phyloP scores from a whole-genome alignment of 2,329 filamentous ascomycete species.

The Blastomyces silverae region DNA sequence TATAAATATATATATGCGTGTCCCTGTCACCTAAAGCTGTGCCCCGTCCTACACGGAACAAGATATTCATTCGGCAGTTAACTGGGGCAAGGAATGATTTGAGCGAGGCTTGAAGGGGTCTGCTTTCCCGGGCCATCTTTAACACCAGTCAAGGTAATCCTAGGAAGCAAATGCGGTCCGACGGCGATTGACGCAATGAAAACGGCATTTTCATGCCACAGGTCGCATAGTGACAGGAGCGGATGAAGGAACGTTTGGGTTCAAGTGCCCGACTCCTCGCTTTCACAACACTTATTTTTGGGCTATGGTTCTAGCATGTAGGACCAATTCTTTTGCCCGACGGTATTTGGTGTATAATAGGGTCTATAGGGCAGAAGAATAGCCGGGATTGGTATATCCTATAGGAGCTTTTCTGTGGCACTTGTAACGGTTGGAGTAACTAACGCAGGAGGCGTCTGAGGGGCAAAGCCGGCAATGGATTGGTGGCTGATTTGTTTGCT shows the following conservation, averaged over 20 bases:
- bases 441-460: neutral
- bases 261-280: neutral
- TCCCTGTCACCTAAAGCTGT: neutral
- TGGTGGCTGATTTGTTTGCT: neutral
- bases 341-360: neutral
- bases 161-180: neutral
- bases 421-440: constrained; percentile 1
- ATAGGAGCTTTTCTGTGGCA: neutral
- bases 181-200: neutral
- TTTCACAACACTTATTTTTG: neutral
- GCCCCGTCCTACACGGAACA: neutral
- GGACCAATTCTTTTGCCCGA: neutral
- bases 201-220: neutral
- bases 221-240: neutral
- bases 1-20: neutral
- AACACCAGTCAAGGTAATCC: neutral
- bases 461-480: neutral
- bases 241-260: neutral
- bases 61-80: neutral
- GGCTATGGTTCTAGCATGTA: neutral
- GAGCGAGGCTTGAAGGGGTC: no score
- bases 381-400: neutral
- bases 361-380: neutral
- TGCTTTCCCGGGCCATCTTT: neutral
- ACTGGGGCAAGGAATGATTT: neutral